These are phyloP conservation scores for Boletellus sp. DNA, from an alignment of 768 basidiomycete species.

Conservation along the genomic window DNA sequence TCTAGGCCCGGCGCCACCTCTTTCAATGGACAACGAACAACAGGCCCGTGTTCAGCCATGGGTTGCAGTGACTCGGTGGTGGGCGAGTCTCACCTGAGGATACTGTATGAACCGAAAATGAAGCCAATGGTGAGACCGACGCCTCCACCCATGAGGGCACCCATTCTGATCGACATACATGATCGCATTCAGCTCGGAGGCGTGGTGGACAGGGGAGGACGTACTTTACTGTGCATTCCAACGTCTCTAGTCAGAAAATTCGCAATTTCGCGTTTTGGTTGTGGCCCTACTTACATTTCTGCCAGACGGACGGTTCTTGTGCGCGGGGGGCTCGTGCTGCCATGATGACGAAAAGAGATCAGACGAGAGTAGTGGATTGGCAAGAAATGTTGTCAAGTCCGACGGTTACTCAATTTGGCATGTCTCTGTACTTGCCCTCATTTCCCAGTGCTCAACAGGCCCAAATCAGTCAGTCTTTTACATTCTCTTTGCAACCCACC, in stretches of 20 bases:
- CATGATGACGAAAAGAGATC: slow-evolving; percentile 20
- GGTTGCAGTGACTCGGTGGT: background rate
- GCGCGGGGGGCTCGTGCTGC: slow-evolving; percentile 34
- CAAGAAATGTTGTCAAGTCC: slow-evolving; percentile 4
- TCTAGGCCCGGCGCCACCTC: slow-evolving; percentile 87
- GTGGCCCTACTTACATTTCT: slow-evolving; percentile 55
- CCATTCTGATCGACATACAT: slow-evolving; percentile 59
- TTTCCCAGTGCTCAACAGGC: slow-evolving; percentile 82
- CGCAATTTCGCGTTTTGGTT: background rate
- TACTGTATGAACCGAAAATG: slow-evolving; percentile 92
- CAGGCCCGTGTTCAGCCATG: slow-evolving; percentile 5
- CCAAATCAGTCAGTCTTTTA: slow-evolving; percentile 68
- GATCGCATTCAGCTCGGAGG: slow-evolving; percentile 5
- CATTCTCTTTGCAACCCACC: background rate
- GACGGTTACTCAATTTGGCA: slow-evolving; percentile 3
- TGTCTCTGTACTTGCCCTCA: slow-evolving; percentile 33
- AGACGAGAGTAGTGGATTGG: background rate
- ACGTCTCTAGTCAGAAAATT: slow-evolving; percentile 10
- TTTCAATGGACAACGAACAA: slow-evolving; percentile 27
- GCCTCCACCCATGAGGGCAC: slow-evolving; percentile 87
- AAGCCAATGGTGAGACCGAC: slow-evolving; percentile 97
- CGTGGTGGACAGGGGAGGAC: slow-evolving; percentile 14
- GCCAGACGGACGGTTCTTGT: slow-evolving; percentile 65
- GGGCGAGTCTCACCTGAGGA: slow-evolving; percentile 64
- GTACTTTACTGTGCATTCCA: slow-evolving; percentile 53